These are phyloP conservation scores for Guyanaporus albipodus DNA, from an alignment of 768 basidiomycete species.

Conservation along the genomic window DNA sequence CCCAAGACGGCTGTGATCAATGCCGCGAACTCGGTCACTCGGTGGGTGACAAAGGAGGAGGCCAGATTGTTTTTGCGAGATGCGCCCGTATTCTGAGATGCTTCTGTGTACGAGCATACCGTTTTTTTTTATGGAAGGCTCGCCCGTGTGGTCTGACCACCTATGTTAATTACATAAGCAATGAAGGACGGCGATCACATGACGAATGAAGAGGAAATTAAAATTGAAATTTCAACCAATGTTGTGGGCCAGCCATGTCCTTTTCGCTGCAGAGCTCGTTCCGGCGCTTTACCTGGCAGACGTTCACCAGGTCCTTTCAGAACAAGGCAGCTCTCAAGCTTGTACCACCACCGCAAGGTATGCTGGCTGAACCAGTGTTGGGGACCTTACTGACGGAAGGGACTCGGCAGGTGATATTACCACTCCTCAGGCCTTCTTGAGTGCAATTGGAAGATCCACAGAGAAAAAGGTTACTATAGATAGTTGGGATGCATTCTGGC, in stretches of 20 bases:
- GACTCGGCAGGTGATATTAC: slow-evolving; percentile 41
- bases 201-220: slow-evolving; percentile 6
- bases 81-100: slow-evolving; percentile 76
- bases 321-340: slow-evolving; percentile 27
- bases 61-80: slow-evolving; percentile 74
- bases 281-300: slow-evolving; percentile 13
- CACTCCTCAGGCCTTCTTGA: slow-evolving; percentile 63
- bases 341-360: slow-evolving; percentile 26
- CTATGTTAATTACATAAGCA: too few relatives aligned
- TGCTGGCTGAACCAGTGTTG: background rate
- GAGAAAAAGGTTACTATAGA: slow-evolving; percentile 62
- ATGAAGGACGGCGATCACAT: slow-evolving; percentile 17
- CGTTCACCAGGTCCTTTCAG: slow-evolving; percentile 27
- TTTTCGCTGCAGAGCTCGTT: slow-evolving; percentile 19
- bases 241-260: slow-evolving; percentile 16
- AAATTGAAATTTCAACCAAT: background rate
- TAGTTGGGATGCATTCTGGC: slow-evolving; percentile 75
- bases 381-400: slow-evolving; percentile 13
- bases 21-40: slow-evolving; percentile 83
- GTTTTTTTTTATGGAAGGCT: too few relatives aligned
- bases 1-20: slow-evolving; percentile 87
- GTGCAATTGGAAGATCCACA: slow-evolving; percentile 65
- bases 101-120: background rate
- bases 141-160: too few relatives aligned
- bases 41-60: slow-evolving; percentile 93